Evolutionary conservation across 805 yeast species (phyloP), one percentile per base, ranked within the genome.

Genomic region (Blastobotrys terrestris): DNA sequence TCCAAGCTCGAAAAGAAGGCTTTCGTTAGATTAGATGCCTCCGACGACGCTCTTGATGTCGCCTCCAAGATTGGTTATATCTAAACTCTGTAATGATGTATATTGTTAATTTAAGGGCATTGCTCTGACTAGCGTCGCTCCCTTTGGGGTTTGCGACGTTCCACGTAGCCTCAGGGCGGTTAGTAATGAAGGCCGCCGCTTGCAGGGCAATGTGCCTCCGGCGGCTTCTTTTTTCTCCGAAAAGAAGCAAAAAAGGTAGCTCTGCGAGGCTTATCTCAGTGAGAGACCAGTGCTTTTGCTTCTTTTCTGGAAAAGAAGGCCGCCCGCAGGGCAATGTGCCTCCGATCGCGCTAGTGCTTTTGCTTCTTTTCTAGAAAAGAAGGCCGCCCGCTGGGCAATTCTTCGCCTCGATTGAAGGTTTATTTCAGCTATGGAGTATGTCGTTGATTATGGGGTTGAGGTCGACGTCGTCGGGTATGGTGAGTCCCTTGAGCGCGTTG

Each of bases 1-100:
- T 97, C 99, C 76, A 91, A 94, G 78, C 99, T 99, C 78, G 87
- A 97, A 81, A 94, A 94, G 89, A 94, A 94, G 85, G 99, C 99
- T 74, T 94, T 86, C 84, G 92, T 94, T 75, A 89, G 95, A 83
- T 87, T 94, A 76, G 89, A 98, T 73, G 92, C 96, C 75, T 99
- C 94, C 79, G 87, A 84, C 83, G 99, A 94, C 80, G 98, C 98
- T 77, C 87, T 94, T 75, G 99, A 94, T 77, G 90, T 94, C 77
- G 99, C 99, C 76, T 91, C 91, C 96, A 89, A 94, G 81, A 94
- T 92, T 74, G 99, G 99, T 80, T 91, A 90, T 95, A 85, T 92
- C 77, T 92, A 83, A 87, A 49, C 49, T 42, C 51, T 31, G 41
- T 49, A 20, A 26, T 39, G 22, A 35, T 41, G 19, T 41, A 15